A percentile compares a stretch with the other conserved stretches of the same genome.
Evolutionary conservation across 2,329 filamentous ascomycete genomes (phyloP).

Genomic region (Shiraia sp.): DNA sequence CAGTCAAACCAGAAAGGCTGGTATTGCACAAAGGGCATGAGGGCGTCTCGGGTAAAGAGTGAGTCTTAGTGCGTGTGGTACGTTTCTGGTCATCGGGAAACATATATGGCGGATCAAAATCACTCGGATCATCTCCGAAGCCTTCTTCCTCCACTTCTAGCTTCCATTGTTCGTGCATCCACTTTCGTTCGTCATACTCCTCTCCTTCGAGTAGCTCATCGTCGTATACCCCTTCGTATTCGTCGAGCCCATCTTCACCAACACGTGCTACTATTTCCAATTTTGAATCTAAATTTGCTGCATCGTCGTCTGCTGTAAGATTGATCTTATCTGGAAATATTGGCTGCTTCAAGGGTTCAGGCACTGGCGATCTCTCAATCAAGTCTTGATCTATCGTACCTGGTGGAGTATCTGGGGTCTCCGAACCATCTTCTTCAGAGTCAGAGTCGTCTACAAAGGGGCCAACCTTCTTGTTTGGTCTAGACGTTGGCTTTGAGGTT

Average conservation of each 20-base stretch:
- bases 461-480: conserved; percentile 49
- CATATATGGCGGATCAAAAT: conserved; percentile 53
- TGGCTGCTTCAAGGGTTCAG: conserved; percentile 27
- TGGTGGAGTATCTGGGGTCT: conserved; percentile 15
- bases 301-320: neutral
- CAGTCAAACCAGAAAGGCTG: conserved; percentile 58
- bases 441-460: conserved; percentile 76
- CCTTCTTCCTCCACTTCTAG: conserved; percentile 56
- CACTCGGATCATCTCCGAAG: conserved; percentile 50
- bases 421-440: conserved; percentile 52
- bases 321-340: conserved; percentile 10
- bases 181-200: conserved; percentile 59
- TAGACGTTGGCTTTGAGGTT: conserved; percentile 9
- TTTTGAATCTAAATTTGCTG: too few species aligned
- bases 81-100: conserved; percentile 34
- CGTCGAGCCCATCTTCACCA: conserved; percentile 54
- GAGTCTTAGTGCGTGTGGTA: conserved; percentile 2
- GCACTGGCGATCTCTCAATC: conserved; percentile 14
- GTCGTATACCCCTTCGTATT: conserved; percentile 63
- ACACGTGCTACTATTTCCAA: too few species aligned
- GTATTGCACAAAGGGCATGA: conserved; percentile 78
- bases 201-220: conserved; percentile 61
- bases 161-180: conserved; percentile 71
- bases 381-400: conserved; percentile 23
- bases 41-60: conserved; percentile 27